phyloP scores from a whole-genome alignment of 345 rosid species.

The Salix purpurea region DNA sequence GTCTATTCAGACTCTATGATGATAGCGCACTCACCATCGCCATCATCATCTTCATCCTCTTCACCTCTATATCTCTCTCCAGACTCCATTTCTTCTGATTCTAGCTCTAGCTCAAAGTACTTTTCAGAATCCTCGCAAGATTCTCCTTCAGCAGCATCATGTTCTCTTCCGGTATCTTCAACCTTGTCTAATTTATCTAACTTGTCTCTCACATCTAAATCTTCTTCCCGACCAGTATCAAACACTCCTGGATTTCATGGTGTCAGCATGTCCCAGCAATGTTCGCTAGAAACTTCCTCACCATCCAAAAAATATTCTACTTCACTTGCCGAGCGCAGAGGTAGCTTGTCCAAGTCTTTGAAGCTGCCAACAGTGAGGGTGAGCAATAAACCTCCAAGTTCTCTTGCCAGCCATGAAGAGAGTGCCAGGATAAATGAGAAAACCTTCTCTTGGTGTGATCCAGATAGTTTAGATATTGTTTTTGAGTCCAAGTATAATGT shows the following conservation, averaged over 20 bases:
- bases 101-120: slow-evolving; percentile 54
- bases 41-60: slow-evolving; percentile 50
- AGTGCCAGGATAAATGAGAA: slow-evolving; percentile 22
- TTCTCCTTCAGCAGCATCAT: slow-evolving; percentile 63
- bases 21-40: slow-evolving; percentile 62
- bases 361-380: slow-evolving; percentile 59
- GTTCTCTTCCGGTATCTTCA: slow-evolving; percentile 50
- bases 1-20: slow-evolving; percentile 94
- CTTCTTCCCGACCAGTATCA: slow-evolving; percentile 36
- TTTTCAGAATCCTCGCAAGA: slow-evolving; percentile 58
- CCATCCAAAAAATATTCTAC: slow-evolving; percentile 45
- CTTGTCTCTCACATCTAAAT: slow-evolving; percentile 44
- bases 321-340: slow-evolving; percentile 89
- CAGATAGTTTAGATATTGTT: slow-evolving; percentile 49
- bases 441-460: slow-evolving; percentile 34
- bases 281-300: slow-evolving; percentile 27
- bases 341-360: slow-evolving; percentile 60
- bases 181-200: slow-evolving; percentile 60
- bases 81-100: slow-evolving; percentile 65
- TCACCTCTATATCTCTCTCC: slow-evolving; percentile 77
- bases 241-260: slow-evolving; percentile 30
- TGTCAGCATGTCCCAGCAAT: slow-evolving; percentile 32
- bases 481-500: slow-evolving; percentile 41
- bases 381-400: slow-evolving; percentile 17
- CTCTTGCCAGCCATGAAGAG: slow-evolving; percentile 30